A percentile compares a stretch with the other conserved stretches of the same genome.
phyloP scores from a whole-genome alignment of 2,329 filamentous ascomycete genomes.

The Hypomyces perniciosus region DNA sequence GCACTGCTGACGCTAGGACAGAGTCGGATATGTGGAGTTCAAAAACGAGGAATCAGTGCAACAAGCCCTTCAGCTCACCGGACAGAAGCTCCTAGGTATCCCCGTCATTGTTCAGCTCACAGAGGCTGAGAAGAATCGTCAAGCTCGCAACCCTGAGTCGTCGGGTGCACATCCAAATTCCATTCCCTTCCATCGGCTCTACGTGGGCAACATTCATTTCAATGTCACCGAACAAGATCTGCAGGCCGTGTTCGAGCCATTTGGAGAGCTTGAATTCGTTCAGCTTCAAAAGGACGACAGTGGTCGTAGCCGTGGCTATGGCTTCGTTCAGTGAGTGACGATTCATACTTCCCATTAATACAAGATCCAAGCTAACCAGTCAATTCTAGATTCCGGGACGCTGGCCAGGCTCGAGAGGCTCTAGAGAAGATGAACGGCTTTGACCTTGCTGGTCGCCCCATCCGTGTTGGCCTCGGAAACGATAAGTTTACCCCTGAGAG shows the following conservation, averaged over 20 bases:
- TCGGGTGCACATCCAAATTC: constrained; percentile 67
- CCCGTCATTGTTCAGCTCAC: constrained; percentile 98
- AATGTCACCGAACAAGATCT: constrained; percentile 96
- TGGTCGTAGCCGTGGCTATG: constrained; percentile 87
- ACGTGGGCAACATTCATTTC: constrained; percentile 99
- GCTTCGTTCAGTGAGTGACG: constrained; percentile 90
- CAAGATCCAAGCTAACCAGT: constrained; percentile 27
- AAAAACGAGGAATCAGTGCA: constrained; percentile 90
- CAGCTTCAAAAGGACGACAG: constrained; percentile 95
- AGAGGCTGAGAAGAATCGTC: constrained; percentile 98
- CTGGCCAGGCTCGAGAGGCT: constrained; percentile 84
- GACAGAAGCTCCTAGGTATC: constrained; percentile 96
- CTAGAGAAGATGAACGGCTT: constrained; percentile 99
- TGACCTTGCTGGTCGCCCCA: constrained; percentile 92
- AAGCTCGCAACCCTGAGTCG: constrained; percentile 75
- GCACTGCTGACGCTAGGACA: constrained; percentile 40
- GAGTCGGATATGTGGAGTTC: constrained; percentile 99
- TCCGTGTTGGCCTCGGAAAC: constrained; percentile 97
- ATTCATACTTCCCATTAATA: background rate
- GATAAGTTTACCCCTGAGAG: constrained; percentile 99
- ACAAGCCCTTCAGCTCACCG: constrained; percentile 93
- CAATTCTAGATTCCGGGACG: constrained; percentile 70
- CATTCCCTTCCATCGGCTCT: constrained; percentile 93
- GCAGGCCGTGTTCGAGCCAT: constrained; percentile 93
- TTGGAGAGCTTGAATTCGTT: constrained; percentile 95